These are phyloP conservation scores for Tetracladium maxilliforme DNA, from an alignment of 2,329 filamentous ascomycete genomes.

Conservation along the genomic window DNA sequence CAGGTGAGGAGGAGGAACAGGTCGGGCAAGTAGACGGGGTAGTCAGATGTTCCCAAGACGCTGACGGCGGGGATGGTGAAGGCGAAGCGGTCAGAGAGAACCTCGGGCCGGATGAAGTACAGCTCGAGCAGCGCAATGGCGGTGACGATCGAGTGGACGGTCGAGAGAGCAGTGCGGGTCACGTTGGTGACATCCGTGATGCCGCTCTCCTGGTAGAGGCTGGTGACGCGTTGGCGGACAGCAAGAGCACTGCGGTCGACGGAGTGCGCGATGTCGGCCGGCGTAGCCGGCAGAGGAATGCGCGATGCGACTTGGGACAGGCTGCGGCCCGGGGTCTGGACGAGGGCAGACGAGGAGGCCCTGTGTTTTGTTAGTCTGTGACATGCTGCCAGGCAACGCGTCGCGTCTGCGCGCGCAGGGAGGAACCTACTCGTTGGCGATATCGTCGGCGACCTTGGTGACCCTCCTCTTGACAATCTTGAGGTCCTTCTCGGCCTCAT, in stretches of 20 bases:
- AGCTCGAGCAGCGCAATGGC: constrained; percentile 56
- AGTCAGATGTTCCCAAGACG: constrained; percentile 37
- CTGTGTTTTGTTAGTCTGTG: constrained; percentile 17
- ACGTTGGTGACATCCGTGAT: constrained; percentile 50
- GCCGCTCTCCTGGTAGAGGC: constrained; percentile 49
- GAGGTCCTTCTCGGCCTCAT: constrained; percentile 19
- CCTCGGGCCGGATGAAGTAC: constrained; percentile 50
- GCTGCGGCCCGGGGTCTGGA: constrained; percentile 34
- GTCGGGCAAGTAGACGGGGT: constrained; percentile 60
- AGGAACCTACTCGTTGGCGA: constrained; percentile 5
- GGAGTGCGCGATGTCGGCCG: constrained; percentile 59
- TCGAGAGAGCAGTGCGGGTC: constrained; percentile 57
- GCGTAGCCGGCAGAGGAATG: constrained; percentile 66
- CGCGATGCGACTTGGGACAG: constrained; percentile 36
- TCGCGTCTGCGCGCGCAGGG: constrained; percentile 7
- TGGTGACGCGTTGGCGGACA: constrained; percentile 49
- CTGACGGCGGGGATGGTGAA: constrained; percentile 54
- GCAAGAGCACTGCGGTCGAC: constrained; percentile 58
- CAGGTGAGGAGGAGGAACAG: constrained; percentile 63
- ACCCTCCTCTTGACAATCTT: constrained; percentile 30
- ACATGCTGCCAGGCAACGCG: constrained; percentile 8
- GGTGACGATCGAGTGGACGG: constrained; percentile 57
- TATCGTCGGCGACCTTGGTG: constrained; percentile 24
- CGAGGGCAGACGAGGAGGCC: constrained; percentile 26
- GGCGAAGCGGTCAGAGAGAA: constrained; percentile 58